Evolutionary conservation across 129 eudicot genomes (phyloP).

Genomic region (Flaveria brownii): DNA sequence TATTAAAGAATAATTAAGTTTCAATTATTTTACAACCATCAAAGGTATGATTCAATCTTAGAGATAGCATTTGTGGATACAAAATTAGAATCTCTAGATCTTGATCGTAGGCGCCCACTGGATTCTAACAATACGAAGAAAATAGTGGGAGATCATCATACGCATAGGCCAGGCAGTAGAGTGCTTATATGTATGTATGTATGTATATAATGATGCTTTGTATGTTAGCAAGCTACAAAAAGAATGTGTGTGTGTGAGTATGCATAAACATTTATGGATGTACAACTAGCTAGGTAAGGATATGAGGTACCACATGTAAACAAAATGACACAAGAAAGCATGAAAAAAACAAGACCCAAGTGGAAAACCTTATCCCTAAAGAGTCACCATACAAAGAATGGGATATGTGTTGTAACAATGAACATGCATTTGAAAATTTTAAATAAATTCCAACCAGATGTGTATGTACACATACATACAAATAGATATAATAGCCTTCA

Average conservation of each 20-base stretch:
- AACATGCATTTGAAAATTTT: neutral
- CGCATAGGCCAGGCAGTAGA: neutral
- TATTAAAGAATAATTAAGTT: too few species aligned
- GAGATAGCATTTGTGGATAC: neutral
- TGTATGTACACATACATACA: too few species aligned
- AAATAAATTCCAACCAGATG: neutral
- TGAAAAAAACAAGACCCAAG: conserved; percentile 28
- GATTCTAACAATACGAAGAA: neutral
- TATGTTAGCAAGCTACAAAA: conserved; percentile 28
- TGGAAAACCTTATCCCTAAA: conserved; percentile 36
- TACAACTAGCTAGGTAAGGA: neutral
- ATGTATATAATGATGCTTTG: neutral
- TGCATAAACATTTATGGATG: neutral
- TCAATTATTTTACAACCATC: neutral
- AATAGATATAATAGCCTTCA: neutral
- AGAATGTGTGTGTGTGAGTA: conserved; percentile 21
- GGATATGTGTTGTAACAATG: conserved; percentile 22
- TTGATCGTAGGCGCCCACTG: neutral
- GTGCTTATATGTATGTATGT: neutral
- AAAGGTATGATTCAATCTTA: neutral
- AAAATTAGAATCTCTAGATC: neutral
- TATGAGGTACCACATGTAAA: conserved; percentile 10
- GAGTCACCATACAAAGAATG: conserved; percentile 32
- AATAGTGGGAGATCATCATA: conserved; percentile 1
- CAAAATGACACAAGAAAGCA: conserved; percentile 16